phyloP scores from a whole-genome alignment of 192 early-diverging fungal species.

The Entophlyctis luteolus region DNA sequence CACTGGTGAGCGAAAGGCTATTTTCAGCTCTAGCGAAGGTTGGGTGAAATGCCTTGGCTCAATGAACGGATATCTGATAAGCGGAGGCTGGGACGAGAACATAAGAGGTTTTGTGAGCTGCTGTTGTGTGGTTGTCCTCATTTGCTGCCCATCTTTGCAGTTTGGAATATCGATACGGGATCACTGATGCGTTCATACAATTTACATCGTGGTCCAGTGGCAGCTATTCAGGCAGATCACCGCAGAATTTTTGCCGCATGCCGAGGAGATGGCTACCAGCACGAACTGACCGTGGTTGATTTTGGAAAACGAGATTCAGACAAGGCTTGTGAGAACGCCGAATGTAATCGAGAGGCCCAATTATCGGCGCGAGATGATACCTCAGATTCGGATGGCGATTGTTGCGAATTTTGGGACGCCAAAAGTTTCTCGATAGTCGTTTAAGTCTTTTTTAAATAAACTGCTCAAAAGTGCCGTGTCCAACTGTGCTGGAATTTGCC shows the following conservation, averaged over 20 bases:
- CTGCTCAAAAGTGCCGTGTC: constrained; percentile 1
- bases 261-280: constrained; percentile 34
- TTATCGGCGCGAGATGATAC: not conserved
- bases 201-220: constrained; percentile 35
- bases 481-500: constrained; percentile 3
- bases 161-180: constrained; percentile 27
- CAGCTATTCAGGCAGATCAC: constrained; percentile 28
- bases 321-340: not conserved
- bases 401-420: not conserved
- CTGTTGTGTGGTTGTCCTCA: not conserved
- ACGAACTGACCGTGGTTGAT: constrained; percentile 34
- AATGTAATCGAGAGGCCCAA: not conserved
- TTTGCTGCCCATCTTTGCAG: not conserved
- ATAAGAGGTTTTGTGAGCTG: too few relatives aligned
- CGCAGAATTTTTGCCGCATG: constrained; percentile 23
- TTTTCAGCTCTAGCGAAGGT: constrained; percentile 27
- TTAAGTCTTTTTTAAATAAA: too few relatives aligned
- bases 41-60: constrained; percentile 37
- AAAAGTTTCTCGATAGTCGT: too few relatives aligned
- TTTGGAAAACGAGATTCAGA: constrained; percentile 26
- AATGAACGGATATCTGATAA: constrained; percentile 18
- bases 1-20: constrained; percentile 24
- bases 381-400: not conserved
- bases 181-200: constrained; percentile 17
- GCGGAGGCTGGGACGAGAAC: constrained; percentile 42